phyloP scores from a whole-genome alignment of 306 rosid genomes.

The Fagus crenata region DNA sequence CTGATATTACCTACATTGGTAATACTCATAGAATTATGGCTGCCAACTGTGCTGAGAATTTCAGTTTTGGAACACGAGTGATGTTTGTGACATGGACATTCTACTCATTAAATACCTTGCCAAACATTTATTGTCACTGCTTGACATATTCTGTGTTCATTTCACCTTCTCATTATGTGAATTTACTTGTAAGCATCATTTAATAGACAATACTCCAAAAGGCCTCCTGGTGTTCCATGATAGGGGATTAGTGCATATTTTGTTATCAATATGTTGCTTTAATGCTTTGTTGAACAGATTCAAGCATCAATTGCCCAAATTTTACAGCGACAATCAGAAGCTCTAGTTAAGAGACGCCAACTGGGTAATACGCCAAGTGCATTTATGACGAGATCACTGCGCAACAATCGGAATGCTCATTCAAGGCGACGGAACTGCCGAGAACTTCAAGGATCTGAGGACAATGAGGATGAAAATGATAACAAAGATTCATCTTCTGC shows the following conservation, averaged over 20 bases:
- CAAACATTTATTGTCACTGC: not conserved
- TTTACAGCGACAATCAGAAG: slow-evolving; percentile 87
- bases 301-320: slow-evolving; percentile 67
- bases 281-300: slow-evolving; percentile 38
- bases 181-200: not conserved
- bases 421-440: slow-evolving; percentile 61
- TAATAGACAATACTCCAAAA: not conserved
- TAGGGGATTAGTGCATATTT: not conserved
- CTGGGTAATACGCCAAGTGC: slow-evolving; percentile 50
- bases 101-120: slow-evolving; percentile 1
- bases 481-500: slow-evolving; percentile 68
- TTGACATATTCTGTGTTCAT: not conserved
- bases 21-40: not conserved
- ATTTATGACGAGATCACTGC: slow-evolving; percentile 61
- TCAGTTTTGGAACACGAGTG: not conserved
- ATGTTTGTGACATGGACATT: not conserved
- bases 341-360: slow-evolving; percentile 68
- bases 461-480: slow-evolving; percentile 71
- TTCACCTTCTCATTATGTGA: not conserved
- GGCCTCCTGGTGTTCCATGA: not conserved
- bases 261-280: slow-evolving; percentile 21
- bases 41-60: not conserved
- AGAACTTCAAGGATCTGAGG: slow-evolving; percentile 69
- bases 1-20: not conserved
- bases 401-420: slow-evolving; percentile 54